Conservation (phyloP, 495 filamentous ascomycete genomes). For the Pseudevernia furfuracea region DNA sequence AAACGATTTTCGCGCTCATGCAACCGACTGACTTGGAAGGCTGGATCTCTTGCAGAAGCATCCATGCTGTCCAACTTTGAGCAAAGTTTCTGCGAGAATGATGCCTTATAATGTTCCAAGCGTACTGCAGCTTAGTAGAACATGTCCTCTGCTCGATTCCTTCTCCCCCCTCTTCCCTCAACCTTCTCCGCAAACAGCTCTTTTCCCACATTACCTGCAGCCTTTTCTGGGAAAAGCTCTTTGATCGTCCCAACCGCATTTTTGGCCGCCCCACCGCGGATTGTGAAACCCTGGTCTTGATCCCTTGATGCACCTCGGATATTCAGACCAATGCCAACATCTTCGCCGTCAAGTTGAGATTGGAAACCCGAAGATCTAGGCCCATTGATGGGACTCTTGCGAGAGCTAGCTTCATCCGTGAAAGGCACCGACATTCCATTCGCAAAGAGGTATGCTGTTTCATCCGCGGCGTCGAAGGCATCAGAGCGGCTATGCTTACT, state of each 20-base stretch:
- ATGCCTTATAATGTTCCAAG: neutral
- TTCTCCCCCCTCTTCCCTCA: slow-evolving; percentile 43
- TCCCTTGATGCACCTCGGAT: slow-evolving; percentile 55
- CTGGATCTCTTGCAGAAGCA: neutral
- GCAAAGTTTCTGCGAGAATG: neutral
- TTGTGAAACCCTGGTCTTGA: slow-evolving; percentile 52
- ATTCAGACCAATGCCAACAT: slow-evolving; percentile 37
- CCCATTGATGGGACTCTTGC: slow-evolving; percentile 31
- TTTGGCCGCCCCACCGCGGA: slow-evolving; percentile 50
- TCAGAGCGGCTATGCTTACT: slow-evolving; percentile 58
- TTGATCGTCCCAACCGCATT: slow-evolving; percentile 34
- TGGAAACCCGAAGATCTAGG: slow-evolving; percentile 31
- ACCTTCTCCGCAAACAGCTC: slow-evolving; percentile 57
- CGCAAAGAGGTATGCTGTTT: slow-evolving; percentile 51
- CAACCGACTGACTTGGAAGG: neutral
- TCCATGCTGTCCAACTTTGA: neutral
- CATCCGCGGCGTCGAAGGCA: slow-evolving; percentile 57
- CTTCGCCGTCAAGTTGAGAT: slow-evolving; percentile 6
- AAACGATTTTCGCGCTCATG: neutral
- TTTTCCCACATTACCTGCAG: slow-evolving; percentile 56
- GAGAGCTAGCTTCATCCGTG: slow-evolving; percentile 39
- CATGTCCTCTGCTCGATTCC: slow-evolving; percentile 46
- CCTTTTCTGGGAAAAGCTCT: slow-evolving; percentile 65
- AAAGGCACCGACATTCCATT: slow-evolving; percentile 47
- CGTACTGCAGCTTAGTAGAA: slow-evolving; percentile 33